Evolutionary conservation across 2,329 filamentous ascomycete genomes (phyloP), one percentile per base, ranked within the genome.

Genomic region (Geosmithia putterillii): DNA sequence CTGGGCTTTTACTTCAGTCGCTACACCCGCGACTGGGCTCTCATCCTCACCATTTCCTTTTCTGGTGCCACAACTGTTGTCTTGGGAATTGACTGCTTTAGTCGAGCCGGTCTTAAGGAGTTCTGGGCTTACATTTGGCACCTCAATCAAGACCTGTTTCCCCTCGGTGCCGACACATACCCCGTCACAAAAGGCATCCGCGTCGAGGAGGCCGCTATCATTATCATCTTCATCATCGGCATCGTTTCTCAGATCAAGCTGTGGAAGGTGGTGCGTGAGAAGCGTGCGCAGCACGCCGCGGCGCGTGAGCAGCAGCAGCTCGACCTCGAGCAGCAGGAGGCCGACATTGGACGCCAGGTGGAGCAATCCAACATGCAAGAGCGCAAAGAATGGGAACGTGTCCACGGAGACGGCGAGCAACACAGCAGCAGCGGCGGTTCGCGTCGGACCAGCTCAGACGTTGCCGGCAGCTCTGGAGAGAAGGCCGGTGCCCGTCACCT

Each of bases 91-190:
- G 90, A 96, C 58, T 94, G 87, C 60, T 94, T 90, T 53, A 90
- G 81, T 54, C 72, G 79, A 48, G 87, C 88, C n/a, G 90, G 90
- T 0, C 66, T 94, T 52, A 95, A 95, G 60, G 90, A 96, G 59
- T 95, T 95, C 52, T 96, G 90, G 90, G 74, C 86, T 6, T 96
- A 94, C 58, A 71, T 94, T 34, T 96, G 90, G 90, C 67, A 67
- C 39, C 63, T 96, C 35, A 95, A 95, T 58, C 68, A 79, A 37
- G 71, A 83, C 42, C 66, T 88, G 1, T 96, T 96, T 54, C 89
- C 89, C 0, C 64, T 87, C 2, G 74, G 77, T 34, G 83, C 83
- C 1, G 69, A 71, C 40, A 87, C 84, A 0, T 96, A 94, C 57
- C 90, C 90, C 0, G 66, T 95, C 12, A 95, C 87, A 0, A 83